Evolutionary conservation across 2,329 filamentous ascomycete genomes (phyloP), one percentile per base, ranked within the genome.

Genomic region (Trichoderma brevicompactum): DNA sequence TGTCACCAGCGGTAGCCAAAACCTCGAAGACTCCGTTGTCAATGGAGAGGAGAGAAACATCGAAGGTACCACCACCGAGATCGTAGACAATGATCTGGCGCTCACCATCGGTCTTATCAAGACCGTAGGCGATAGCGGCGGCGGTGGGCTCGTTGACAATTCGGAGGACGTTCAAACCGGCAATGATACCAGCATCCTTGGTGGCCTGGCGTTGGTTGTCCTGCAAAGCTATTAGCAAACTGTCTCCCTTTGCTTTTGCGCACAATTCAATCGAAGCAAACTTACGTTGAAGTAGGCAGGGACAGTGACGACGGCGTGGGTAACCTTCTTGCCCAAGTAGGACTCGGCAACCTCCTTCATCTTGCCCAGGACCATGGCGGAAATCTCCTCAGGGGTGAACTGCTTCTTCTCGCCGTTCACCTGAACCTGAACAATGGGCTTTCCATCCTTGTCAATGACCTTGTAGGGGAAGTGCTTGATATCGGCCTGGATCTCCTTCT

Each of bases 391-490:
- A 68, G 91, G 90, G 68, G 90, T 92, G 83, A 93, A 92, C 70
- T 82, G 85, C 83, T 90, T 92, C 72, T 86, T 79, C 68, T 82
- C 73, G 65, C 87, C 86, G 76, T 82, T 77, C 71, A 92, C 88
- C 65, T 90, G 79, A 73, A 94, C 91, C 77, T 90, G 85, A 76
- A 99, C 89, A 71, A 89, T 82, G 70, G 95, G 95, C 85, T 97
- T 97, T 78, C 89, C 93, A 80, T 91, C 88, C 85, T 95, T 94
- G 85, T 91, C 86, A 76, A 92, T 77, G 68, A 99, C 91, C 83
- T 92, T 92, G 90, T 94, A 99, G 75, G 95, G 94, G 87, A 97
- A 97, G 85, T 97, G 92, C 91, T 99, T 98, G 77, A 95, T 87
- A 77, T 99, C 95, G 77, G 84, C 86, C 83, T 97, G 94, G 71